phyloP scores from a whole-genome alignment of 176 grass and related monocot species.

The Carex parvula region DNA sequence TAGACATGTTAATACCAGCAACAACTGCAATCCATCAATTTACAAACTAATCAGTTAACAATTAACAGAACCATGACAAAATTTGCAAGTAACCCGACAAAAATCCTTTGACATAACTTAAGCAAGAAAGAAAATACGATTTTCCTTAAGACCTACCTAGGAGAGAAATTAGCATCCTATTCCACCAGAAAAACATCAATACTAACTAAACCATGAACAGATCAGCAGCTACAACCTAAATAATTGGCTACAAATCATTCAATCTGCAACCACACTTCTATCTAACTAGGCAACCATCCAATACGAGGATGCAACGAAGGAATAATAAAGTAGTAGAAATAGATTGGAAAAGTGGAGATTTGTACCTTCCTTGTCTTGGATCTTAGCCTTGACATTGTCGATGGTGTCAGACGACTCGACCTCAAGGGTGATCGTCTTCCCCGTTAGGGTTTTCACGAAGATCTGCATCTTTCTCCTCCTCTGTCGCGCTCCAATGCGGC shows the following conservation, averaged over 20 bases:
- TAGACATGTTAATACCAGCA: background rate
- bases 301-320: too few relatives aligned
- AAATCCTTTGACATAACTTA: background rate
- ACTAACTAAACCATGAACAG: background rate
- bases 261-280: background rate
- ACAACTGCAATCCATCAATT: background rate
- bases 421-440: conserved; percentile 42
- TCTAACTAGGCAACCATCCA: background rate
- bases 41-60: too few relatives aligned
- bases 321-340: background rate
- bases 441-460: conserved; percentile 31
- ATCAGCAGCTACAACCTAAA: background rate
- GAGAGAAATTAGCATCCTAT: background rate
- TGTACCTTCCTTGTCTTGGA: conserved; percentile 29
- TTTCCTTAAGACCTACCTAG: background rate
- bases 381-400: conserved; percentile 38
- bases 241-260: background rate
- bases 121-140: too few relatives aligned
- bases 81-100: background rate
- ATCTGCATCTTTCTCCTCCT: conserved; percentile 19
- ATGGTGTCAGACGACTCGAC: conserved; percentile 37
- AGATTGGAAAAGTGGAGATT: background rate
- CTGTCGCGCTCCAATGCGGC: conserved; percentile 1
- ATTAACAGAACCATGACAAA: background rate
- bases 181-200: background rate